A percentile compares a stretch with the other conserved stretches of the same genome.
Evolutionary conservation across 1,139 yeast species (phyloP).

Genomic region (Debaryomyces udenii): DNA sequence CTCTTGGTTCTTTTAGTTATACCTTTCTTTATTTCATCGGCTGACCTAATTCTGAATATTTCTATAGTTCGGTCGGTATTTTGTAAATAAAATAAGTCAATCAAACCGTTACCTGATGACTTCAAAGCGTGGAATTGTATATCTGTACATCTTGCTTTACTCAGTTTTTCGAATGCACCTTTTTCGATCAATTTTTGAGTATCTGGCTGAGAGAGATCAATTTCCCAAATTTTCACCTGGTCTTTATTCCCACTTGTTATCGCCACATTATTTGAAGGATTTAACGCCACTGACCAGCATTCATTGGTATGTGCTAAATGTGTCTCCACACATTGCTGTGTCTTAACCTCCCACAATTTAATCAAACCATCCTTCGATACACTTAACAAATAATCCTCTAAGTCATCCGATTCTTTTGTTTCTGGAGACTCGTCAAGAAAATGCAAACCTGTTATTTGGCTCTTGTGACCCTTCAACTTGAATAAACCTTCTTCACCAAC

Average conservation of each 20-base stretch:
- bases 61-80: slow-evolving; percentile 85
- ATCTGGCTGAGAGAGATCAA: slow-evolving; percentile 59
- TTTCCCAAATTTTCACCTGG: slow-evolving; percentile 80
- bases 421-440: slow-evolving; percentile 44
- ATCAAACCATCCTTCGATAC: slow-evolving; percentile 88
- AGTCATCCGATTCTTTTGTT: slow-evolving; percentile 44
- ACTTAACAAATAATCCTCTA: slow-evolving; percentile 73
- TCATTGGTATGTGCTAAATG: slow-evolving; percentile 93
- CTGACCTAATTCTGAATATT: slow-evolving; percentile 72
- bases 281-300: slow-evolving; percentile 79
- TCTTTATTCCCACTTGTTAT: slow-evolving; percentile 81
- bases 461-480: slow-evolving; percentile 87
- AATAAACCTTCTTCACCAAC: slow-evolving; percentile 89
- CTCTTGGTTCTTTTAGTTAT: slow-evolving; percentile 79
- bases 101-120: slow-evolving; percentile 18
- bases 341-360: slow-evolving; percentile 88
- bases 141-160: slow-evolving; percentile 72
- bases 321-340: slow-evolving; percentile 91
- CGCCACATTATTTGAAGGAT: slow-evolving; percentile 39
- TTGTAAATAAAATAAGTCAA: slow-evolving; percentile 65
- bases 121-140: slow-evolving; percentile 52
- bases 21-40: slow-evolving; percentile 81
- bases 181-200: slow-evolving; percentile 55
- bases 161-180: slow-evolving; percentile 76
- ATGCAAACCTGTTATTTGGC: slow-evolving; percentile 75